phyloP scores from a whole-genome alignment of 345 rosid genomes.

The Eutrema yunnanense region DNA sequence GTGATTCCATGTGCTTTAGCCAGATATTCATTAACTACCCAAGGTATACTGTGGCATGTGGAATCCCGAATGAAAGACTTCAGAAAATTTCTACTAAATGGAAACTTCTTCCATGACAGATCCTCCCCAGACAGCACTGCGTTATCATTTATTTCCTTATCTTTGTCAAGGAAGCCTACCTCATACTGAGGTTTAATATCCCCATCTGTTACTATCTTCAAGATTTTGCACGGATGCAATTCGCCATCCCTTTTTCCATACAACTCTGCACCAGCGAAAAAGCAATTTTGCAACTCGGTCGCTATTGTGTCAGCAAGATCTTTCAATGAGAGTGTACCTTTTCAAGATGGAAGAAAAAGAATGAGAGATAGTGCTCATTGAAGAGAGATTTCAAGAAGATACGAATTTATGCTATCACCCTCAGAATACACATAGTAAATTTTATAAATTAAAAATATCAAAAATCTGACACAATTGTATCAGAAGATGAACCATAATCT shows the following conservation, averaged over 20 bases:
- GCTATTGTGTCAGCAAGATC: conserved; percentile 75
- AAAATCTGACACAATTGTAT: background rate
- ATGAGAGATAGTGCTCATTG: background rate
- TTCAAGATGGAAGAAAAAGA: conserved; percentile 19
- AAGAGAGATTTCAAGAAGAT: background rate
- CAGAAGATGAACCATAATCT: conserved; percentile 5
- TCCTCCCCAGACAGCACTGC: conserved; percentile 49
- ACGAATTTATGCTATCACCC: background rate
- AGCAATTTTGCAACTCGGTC: conserved; percentile 48
- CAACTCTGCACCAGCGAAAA: conserved; percentile 61
- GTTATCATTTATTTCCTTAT: conserved; percentile 43
- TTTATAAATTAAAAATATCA: background rate
- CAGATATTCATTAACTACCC: conserved; percentile 76
- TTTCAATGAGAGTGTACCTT: conserved; percentile 81
- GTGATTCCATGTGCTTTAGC: conserved; percentile 62
- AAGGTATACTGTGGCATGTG: conserved; percentile 74
- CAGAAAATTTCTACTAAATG: conserved; percentile 67
- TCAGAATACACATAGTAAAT: background rate
- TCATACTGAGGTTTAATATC: conserved; percentile 43
- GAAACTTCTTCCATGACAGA: conserved; percentile 63
- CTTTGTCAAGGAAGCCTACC: conserved; percentile 67
- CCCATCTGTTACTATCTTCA: conserved; percentile 39
- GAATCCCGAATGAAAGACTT: conserved; percentile 93
- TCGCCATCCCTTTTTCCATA: conserved; percentile 52
- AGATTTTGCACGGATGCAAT: conserved; percentile 60